phyloP scores from a whole-genome alignment of 2,329 filamentous ascomycete genomes.

The Harringtonia aguacate region DNA sequence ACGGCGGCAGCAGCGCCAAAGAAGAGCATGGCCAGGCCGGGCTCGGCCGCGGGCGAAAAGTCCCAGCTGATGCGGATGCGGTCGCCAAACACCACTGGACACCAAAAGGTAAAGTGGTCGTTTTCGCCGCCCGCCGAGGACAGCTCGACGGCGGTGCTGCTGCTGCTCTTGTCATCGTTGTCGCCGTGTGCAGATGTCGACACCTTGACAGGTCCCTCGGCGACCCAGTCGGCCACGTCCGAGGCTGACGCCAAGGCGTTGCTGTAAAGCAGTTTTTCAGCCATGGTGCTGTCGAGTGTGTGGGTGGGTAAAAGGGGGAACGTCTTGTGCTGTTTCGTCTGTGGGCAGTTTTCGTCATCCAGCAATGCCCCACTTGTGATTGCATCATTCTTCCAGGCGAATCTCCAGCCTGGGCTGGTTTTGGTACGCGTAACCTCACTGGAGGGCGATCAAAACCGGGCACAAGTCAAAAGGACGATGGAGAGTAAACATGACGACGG shows the following conservation, averaged over 20 bases:
- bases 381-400: too few relatives aligned
- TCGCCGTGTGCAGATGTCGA: too few relatives aligned
- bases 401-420: too few relatives aligned
- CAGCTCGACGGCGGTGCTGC: not conserved
- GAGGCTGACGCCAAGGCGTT: not conserved
- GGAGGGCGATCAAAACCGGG: too few relatives aligned
- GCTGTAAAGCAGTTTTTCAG: not conserved
- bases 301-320: too few relatives aligned
- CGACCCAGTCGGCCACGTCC: slow-evolving; percentile 2
- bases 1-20: not conserved
- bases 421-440: too few relatives aligned
- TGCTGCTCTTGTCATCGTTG: not conserved
- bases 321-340: too few relatives aligned
- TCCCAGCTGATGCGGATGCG: slow-evolving; percentile 2
- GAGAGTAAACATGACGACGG: too few relatives aligned
- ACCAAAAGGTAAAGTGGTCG: slow-evolving; percentile 1
- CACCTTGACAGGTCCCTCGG: not conserved
- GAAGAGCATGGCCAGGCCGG: not conserved
- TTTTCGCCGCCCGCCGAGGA: not conserved
- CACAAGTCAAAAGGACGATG: too few relatives aligned
- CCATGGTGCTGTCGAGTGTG: too few relatives aligned
- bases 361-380: too few relatives aligned
- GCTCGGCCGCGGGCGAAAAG: not conserved
- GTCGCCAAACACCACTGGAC: not conserved
- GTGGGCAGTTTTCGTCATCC: too few relatives aligned